Conservation (phyloP, 768 basidiomycete species). For the Amanita phalloides region DNA sequence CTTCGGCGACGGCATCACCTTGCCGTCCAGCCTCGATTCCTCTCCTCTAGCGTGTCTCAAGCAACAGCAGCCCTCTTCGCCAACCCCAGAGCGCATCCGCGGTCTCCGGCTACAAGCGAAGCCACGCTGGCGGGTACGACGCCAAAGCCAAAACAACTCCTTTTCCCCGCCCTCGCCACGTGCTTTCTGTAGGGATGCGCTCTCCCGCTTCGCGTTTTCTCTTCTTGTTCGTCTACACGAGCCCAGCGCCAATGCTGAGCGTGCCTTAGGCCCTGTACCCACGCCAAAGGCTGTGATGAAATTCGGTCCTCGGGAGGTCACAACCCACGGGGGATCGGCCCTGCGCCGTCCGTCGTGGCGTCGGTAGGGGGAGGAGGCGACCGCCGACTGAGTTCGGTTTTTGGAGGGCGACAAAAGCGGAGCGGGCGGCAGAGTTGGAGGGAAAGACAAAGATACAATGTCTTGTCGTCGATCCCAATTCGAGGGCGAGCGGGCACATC, state of each 20-base stretch:
- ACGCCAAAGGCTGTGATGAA: slow-evolving; percentile 58
- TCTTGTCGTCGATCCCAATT: slow-evolving; percentile 84
- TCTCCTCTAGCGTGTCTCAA: slow-evolving; percentile 3
- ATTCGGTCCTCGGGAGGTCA: slow-evolving; percentile 80
- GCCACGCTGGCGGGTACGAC: slow-evolving; percentile 1
- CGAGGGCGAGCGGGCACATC: slow-evolving; percentile 67
- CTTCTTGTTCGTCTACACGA: slow-evolving; percentile 55
- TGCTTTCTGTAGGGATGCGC: slow-evolving; percentile 75
- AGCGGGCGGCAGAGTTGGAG: slow-evolving; percentile 39
- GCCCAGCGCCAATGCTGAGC: slow-evolving; percentile 77
- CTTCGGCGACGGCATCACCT: slow-evolving; percentile 4
- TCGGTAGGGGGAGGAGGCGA: too few relatives aligned
- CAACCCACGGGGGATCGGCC: slow-evolving; percentile 57
- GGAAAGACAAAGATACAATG: slow-evolving; percentile 72
- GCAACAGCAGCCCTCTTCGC: not conserved
- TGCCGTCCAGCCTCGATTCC: slow-evolving; percentile 7
- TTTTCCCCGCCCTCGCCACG: slow-evolving; percentile 25
- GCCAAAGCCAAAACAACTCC: not conserved
- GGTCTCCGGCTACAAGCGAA: not conserved
- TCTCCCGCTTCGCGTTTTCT: slow-evolving; percentile 60
- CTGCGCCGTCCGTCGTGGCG: slow-evolving; percentile 41
- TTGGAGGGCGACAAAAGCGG: slow-evolving; percentile 38
- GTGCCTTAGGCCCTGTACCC: slow-evolving; percentile 54
- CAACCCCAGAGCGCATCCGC: not conserved
- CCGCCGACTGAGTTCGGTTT: slow-evolving; percentile 36